phyloP scores from a whole-genome alignment of 2,329 filamentous ascomycete species.

The Verticillium tricorpus region DNA sequence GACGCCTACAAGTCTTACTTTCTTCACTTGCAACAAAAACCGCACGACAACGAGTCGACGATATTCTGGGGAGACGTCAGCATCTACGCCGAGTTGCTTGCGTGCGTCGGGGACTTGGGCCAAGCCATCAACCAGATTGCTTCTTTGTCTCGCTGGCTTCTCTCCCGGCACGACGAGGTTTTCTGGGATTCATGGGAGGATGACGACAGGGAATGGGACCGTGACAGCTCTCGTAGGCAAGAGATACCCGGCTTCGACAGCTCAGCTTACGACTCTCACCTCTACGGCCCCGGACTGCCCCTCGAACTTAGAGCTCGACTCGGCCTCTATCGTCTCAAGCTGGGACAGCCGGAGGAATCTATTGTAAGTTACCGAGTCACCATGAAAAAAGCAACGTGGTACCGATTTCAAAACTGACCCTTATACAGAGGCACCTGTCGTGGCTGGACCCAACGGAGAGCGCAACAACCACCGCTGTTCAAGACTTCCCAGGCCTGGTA shows the following conservation, averaged over 20 bases:
- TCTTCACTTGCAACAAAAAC: constrained; percentile 25
- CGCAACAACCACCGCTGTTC: constrained; percentile 9
- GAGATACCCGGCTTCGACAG: constrained; percentile 57
- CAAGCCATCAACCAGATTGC: constrained; percentile 69
- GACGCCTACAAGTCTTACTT: constrained; percentile 45
- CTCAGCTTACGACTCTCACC: constrained; percentile 43
- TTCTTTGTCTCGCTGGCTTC: constrained; percentile 71
- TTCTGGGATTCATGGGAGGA: constrained; percentile 70
- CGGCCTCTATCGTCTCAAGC: constrained; percentile 73
- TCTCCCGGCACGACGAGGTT: constrained; percentile 67
- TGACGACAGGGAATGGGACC: constrained; percentile 89
- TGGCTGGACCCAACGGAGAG: constrained; percentile 56
- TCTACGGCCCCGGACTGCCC: constrained; percentile 72
- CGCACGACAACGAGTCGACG: not conserved
- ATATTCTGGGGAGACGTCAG: constrained; percentile 75
- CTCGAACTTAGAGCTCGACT: constrained; percentile 80
- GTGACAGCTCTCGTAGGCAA: constrained; percentile 62
- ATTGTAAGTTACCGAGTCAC: constrained; percentile 48
- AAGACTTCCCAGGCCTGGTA: constrained; percentile 73
- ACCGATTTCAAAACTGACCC: constrained; percentile 2
- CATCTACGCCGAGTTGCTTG: constrained; percentile 78
- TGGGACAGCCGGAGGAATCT: constrained; percentile 67
- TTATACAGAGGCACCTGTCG: constrained; percentile 55
- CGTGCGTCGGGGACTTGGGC: constrained; percentile 55
- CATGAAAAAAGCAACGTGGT: not conserved